Evolutionary conservation across 345 rosid species (phyloP).

Genomic region (Eucalyptus microcorys): DNA sequence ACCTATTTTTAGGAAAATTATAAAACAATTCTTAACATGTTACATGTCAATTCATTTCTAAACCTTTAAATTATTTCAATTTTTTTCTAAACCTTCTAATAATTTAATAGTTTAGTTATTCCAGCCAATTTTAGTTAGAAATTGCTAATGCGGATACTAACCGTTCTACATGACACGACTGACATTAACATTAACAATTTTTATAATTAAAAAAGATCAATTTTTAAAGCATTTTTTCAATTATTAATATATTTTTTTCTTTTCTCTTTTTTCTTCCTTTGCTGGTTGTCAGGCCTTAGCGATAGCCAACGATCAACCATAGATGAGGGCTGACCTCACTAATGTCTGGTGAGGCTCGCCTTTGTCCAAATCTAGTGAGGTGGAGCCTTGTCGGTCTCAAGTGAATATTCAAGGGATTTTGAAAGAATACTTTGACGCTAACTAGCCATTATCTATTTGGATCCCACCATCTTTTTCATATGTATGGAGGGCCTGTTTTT

Average conservation of each 20-base stretch:
- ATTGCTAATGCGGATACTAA: rapidly evolving
- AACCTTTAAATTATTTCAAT: background rate
- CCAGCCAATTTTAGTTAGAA: background rate
- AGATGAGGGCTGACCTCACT: background rate
- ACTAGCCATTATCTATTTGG: background rate
- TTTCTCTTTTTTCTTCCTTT: background rate
- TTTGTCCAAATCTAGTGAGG: no score
- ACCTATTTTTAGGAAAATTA: background rate
- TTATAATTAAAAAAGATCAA: background rate
- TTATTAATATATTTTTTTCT: background rate
- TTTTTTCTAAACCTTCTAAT: background rate
- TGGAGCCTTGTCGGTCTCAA: background rate
- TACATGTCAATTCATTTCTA: background rate
- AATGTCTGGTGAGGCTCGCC: background rate
- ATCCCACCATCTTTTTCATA: background rate
- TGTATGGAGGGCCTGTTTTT: background rate
- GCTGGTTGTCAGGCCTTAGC: no score
- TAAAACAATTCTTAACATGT: background rate
- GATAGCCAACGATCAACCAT: background rate
- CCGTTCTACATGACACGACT: rapidly evolving
- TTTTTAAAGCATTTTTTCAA: background rate
- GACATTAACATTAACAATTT: background rate
- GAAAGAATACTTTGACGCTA: background rate
- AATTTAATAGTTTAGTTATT: background rate
- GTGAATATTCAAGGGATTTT: background rate